Percentiles rank a stretch among this genome's conserved stretches.
Evolutionary conservation across 192 early-diverging fungal species (phyloP).

Genomic region (Phycomyces nitens): DNA sequence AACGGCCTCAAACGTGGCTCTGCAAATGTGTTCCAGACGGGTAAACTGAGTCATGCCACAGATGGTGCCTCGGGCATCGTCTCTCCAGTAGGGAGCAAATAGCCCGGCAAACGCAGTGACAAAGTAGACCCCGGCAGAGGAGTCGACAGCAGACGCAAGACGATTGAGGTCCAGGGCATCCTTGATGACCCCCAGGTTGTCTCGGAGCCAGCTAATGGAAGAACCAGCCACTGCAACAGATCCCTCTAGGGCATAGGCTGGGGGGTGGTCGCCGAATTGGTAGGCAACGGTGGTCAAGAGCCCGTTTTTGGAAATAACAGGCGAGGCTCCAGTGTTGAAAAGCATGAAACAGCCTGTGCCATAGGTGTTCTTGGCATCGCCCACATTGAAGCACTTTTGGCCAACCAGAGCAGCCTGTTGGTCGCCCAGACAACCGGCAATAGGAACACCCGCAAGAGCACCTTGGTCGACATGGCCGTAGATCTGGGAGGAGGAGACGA

Average conservation of each 20-base stretch:
- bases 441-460: conserved; percentile 65
- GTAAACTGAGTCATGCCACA: conserved; percentile 87
- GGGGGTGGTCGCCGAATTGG: conserved; percentile 68
- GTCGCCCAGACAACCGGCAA: conserved; percentile 87
- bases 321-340: conserved; percentile 81
- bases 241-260: conserved; percentile 87
- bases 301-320: conserved; percentile 75
- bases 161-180: conserved; percentile 69
- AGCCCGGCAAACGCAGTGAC: conserved; percentile 91
- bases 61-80: conserved; percentile 82
- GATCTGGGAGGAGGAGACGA: conserved; percentile 80
- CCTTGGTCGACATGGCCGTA: conserved; percentile 65
- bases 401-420: conserved; percentile 95
- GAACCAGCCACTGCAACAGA: conserved; percentile 90
- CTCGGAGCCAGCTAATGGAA: conserved; percentile 86
- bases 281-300: conserved; percentile 89
- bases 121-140: conserved; percentile 90
- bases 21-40: conserved; percentile 76
- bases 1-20: conserved; percentile 86
- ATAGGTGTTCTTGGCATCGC: conserved; percentile 94
- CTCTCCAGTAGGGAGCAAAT: conserved; percentile 93
- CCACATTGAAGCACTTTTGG: conserved; percentile 81
- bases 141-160: conserved; percentile 63
- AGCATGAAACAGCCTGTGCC: conserved; percentile 97
- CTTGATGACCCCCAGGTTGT: conserved; percentile 73